Percentiles rank a stretch among this genome's conserved stretches.
Evolutionary conservation across 2,329 filamentous ascomycete species (phyloP).

Genomic region (Trichoderma aggressivum): DNA sequence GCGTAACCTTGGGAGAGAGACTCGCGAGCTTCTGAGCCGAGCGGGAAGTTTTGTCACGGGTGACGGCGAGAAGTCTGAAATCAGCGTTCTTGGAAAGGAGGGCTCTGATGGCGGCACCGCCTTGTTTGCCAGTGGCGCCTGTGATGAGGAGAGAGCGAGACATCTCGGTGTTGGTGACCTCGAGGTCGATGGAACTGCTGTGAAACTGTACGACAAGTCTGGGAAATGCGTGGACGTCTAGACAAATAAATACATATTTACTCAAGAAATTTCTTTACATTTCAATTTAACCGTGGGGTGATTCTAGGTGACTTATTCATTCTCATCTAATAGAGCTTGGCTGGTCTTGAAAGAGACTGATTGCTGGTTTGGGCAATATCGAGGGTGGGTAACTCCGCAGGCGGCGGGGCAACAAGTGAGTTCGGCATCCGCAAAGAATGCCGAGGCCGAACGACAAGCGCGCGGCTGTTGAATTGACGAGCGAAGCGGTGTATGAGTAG

Average conservation of each 20-base stretch:
- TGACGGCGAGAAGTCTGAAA: background rate
- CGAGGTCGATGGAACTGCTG: background rate
- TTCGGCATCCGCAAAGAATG: background rate
- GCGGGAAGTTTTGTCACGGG: background rate
- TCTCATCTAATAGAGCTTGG: background rate
- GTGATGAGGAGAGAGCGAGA: slow-evolving; percentile 1
- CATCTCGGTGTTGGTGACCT: background rate
- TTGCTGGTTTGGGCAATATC: background rate
- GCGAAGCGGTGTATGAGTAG: background rate
- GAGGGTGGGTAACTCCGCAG: background rate
- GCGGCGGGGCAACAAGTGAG: background rate
- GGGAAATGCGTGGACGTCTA: background rate
- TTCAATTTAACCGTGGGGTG: background rate
- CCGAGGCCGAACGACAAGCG: background rate
- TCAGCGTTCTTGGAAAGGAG: background rate
- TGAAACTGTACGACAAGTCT: background rate
- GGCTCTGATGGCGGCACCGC: background rate
- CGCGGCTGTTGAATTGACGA: background rate
- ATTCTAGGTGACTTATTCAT: background rate
- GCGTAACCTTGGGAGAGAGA: background rate
- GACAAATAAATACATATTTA: background rate
- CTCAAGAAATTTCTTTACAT: background rate
- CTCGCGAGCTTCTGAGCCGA: background rate
- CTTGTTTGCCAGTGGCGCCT: background rate
- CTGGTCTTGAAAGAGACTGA: background rate